Conservation (phyloP, 306 rosid species). For the Crotalaria pallida region DNA sequence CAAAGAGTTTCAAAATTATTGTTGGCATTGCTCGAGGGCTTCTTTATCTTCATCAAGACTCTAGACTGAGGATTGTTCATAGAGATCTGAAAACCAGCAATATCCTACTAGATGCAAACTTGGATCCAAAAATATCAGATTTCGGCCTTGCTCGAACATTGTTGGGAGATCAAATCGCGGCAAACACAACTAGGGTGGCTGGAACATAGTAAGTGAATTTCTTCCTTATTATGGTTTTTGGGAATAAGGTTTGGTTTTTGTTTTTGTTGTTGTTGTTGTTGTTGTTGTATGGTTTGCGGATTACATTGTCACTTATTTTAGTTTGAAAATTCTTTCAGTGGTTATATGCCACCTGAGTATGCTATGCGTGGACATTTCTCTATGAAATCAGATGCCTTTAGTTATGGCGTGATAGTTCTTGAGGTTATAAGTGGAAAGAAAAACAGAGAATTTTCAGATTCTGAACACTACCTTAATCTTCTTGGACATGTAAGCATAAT, state of each 20-base stretch:
- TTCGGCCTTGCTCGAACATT: neutral
- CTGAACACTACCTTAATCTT: neutral
- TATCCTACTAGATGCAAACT: neutral
- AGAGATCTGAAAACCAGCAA: conserved; percentile 7
- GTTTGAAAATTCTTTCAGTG: neutral
- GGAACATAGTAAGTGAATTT: conserved; percentile 6
- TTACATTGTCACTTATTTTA: neutral
- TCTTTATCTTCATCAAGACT: conserved; percentile 24
- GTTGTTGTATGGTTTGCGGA: neutral
- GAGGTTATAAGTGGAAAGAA: conserved; percentile 10
- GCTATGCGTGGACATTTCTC: neutral
- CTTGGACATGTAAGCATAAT: conserved; percentile 11
- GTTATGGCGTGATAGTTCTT: neutral
- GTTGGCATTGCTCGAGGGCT: conserved; percentile 19
- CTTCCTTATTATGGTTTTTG: too few relatives aligned
- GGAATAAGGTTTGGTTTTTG: too few relatives aligned
- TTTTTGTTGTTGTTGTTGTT: too few relatives aligned
- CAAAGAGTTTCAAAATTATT: neutral
- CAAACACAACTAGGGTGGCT: neutral
- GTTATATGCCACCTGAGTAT: conserved; percentile 16
- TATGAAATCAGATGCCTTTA: conserved; percentile 5
- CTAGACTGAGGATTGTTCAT: conserved; percentile 9
- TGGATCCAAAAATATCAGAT: conserved; percentile 10
- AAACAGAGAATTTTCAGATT: neutral
- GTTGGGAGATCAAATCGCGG: neutral